phyloP scores from a whole-genome alignment of 331 rosid genomes.

The Telfairia occidentalis region DNA sequence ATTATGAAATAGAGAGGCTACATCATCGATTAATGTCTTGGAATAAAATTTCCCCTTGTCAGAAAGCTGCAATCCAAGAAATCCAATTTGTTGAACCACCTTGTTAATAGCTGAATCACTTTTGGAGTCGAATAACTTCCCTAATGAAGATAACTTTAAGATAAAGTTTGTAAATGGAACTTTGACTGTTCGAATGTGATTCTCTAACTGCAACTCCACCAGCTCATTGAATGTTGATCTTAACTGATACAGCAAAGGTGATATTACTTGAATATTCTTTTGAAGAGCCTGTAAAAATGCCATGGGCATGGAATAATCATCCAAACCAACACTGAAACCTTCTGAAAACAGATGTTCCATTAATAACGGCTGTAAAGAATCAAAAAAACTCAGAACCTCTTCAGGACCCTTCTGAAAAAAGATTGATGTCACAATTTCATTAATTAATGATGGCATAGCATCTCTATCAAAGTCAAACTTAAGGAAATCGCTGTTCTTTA shows the following conservation, averaged over 20 bases:
- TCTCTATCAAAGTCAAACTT: constrained; percentile 42
- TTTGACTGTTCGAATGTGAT: constrained; percentile 37
- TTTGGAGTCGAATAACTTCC: constrained; percentile 60
- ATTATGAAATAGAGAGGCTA: constrained; percentile 36
- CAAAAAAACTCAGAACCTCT: constrained; percentile 61
- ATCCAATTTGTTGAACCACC: constrained; percentile 78
- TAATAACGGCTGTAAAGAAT: constrained; percentile 64
- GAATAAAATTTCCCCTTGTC: constrained; percentile 74
- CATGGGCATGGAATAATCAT: constrained; percentile 57
- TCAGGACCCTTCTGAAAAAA: constrained; percentile 70
- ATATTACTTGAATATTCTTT: constrained; percentile 34
- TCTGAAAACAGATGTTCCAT: constrained; percentile 72
- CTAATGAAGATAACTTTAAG: constrained; percentile 48
- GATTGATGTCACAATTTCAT: constrained; percentile 67
- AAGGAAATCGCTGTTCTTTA: constrained; percentile 47
- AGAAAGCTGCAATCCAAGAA: constrained; percentile 70
- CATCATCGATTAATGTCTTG: constrained; percentile 68
- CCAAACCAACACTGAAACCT: constrained; percentile 78
- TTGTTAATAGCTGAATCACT: constrained; percentile 69
- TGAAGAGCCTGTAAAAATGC: constrained; percentile 24
- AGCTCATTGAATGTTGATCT: constrained; percentile 55
- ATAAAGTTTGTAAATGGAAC: constrained; percentile 39
- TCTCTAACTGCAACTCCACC: constrained; percentile 66
- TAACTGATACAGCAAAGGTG: constrained; percentile 51
- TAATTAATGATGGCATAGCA: constrained; percentile 39